phyloP scores from a whole-genome alignment of 2,329 filamentous ascomycete species.

The Apiospora marii region DNA sequence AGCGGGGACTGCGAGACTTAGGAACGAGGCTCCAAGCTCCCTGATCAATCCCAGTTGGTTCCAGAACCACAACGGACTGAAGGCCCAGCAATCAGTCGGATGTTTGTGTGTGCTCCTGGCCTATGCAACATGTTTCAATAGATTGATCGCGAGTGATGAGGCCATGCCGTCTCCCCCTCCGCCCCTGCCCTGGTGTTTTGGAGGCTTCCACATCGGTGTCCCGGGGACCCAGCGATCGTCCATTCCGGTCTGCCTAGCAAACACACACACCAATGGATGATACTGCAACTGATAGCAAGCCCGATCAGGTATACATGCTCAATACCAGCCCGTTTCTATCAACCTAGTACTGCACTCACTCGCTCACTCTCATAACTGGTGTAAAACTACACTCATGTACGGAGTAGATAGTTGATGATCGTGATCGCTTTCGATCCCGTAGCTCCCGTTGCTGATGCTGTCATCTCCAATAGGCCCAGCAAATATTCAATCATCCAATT shows the following conservation, averaged over 20 bases:
- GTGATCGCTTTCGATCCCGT: background rate
- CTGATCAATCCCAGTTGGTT: conserved; percentile 18
- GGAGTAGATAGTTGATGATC: background rate
- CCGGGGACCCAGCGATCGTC: background rate
- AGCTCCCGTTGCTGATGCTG: conserved; percentile 13
- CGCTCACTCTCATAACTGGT: background rate
- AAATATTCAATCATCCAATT: conserved; percentile 1
- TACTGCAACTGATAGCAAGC: background rate
- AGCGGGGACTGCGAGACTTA: background rate
- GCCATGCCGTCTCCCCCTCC: background rate
- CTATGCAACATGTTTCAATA: background rate
- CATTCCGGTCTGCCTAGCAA: background rate
- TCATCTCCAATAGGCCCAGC: background rate
- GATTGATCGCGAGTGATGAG: background rate
- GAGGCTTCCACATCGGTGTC: background rate
- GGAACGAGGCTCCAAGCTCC: conserved; percentile 16
- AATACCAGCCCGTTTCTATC: background rate
- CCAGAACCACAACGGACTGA: background rate
- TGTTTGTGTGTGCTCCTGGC: background rate
- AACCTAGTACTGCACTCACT: background rate
- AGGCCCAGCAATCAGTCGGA: conserved; percentile 11
- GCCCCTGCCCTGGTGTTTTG: background rate
- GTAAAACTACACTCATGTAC: background rate
- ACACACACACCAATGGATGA: background rate
- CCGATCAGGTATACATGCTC: background rate